Evolutionary conservation across 352 stramenopile species (phyloP), one percentile per base, ranked within the genome.

Genomic region (Globisporangium camurandrum): DNA sequence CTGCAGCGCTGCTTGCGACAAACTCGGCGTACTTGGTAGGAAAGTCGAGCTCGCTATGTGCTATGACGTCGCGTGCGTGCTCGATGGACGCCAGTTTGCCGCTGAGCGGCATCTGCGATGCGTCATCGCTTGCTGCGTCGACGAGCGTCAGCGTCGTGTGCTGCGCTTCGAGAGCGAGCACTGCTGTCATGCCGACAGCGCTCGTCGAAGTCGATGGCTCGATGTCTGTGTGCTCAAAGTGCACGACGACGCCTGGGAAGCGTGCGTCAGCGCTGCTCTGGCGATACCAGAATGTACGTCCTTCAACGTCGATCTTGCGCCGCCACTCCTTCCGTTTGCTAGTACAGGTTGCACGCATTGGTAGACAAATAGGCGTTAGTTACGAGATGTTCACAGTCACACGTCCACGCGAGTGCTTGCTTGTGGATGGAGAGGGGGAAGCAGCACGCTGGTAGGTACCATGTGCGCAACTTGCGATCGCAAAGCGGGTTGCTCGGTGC

Each of bases 291-390:
- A 75, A 73, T 19, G 83, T 27, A 8, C 63, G 64, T 14, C 72
- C 72, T 43, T 84, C 64, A 14, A 86, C 72, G 31, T 87, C 75
- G 3, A 91, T 28, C 27, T 69, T 71, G n/a, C 79, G 67, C 16
- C 50, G 65, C 79, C 79, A 91, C 45, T 87, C 69, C 37, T 79
- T 84, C 33, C 80, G 70, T 43, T 70, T 81, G 14, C 80, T 80
- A 44, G 42, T 19, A 57, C 54, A 38, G 7, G 30, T 42, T 17
- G 40, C 36, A 24, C 49, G 42, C 42, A 49, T 34, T 4, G 37
- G n/a, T n/a, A n/a, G n/a, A n/a, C n/a, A n/a, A n/a, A n/a, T n/a
- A n/a, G n/a, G n/a, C n/a, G n/a, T n/a, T n/a, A n/a, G n/a, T n/a
- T n/a, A n/a, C n/a, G n/a, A n/a, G n/a, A n/a, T n/a, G n/a, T n/a